Evolutionary conservation across 495 filamentous ascomycete genomes (phyloP), one percentile per base, ranked within the genome.

Genomic region (Penicillium simplicissimum): DNA sequence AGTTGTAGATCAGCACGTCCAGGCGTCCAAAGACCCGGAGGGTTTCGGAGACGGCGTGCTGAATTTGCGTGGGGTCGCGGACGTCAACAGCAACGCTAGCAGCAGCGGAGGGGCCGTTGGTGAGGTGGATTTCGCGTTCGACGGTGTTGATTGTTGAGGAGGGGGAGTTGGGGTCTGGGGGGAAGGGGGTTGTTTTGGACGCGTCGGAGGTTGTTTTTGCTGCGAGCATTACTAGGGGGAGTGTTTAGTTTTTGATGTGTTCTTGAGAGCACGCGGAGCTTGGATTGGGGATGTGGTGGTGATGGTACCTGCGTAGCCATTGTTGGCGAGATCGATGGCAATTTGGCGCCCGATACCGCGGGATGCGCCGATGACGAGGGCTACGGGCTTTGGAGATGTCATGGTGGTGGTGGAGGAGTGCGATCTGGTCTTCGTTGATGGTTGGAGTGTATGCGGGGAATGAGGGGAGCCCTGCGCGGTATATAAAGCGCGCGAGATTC

Each of bases 131-230:
- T 69, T 96, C 92, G 37, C 87, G 87, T 64, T 80, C 88, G 49
- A 96, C 92, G 7, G 92, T 96, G 73, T 78, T 90, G 77, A 96
- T 92, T 17, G 92, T 96, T 36, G 91, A 94, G 35, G 82, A 67
- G 1, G 75, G 71, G 19, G 90, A 93, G 72, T 95, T 93, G n/a
- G 92, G 91, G 67, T 94, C 81, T 0, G 91, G 91, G 3, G 91
- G 89, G 69, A 93, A 93, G 4, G 88, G 85, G 6, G 64, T 67
- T 35, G 76, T 72, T 55, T 71, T 78, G 60, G 69, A 69, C 21
- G 88, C 83, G 67, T 88, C 81, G 55, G 88, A 92, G 10, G 83
- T 88, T 48, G 87, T 88, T 71, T 93, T 95, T n/a, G 90, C 90
- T 19, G 89, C 84, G 11, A 94, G 83, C 63, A 93, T 86, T 55